Conservation (phyloP, 768 basidiomycete genomes). For the Trametes cubensis region DNA sequence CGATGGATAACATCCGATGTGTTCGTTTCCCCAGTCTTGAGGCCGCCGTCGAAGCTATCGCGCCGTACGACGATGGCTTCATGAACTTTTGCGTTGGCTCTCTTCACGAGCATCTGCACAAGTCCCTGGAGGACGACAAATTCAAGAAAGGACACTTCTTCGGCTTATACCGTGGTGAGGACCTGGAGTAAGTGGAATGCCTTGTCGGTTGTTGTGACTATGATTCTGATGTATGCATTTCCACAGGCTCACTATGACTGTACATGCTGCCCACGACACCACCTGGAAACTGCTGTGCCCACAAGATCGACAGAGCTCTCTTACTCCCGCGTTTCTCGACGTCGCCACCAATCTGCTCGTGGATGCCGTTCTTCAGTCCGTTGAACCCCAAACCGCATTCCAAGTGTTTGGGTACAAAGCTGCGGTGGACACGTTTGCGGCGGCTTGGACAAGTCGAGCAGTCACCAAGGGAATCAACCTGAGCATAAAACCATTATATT, state of each 20-base stretch:
- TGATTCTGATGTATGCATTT: no score
- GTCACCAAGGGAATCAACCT: not conserved
- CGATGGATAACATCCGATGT: slow-evolving; percentile 16
- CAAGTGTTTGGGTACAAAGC: not conserved
- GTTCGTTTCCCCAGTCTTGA: slow-evolving; percentile 7
- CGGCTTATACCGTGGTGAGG: not conserved
- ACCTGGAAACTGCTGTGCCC: not conserved
- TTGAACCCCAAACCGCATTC: not conserved
- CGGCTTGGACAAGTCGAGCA: not conserved
- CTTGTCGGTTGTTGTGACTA: no score
- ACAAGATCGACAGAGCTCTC: not conserved
- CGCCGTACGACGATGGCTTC: slow-evolving; percentile 18
- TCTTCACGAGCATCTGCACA: slow-evolving; percentile 11
- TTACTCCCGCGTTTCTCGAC: not conserved
- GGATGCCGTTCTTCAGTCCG: not conserved
- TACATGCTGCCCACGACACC: not conserved
- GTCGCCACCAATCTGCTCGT: not conserved
- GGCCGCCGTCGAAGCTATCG: slow-evolving; percentile 12
- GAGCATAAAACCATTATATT: not conserved
- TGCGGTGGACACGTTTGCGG: not conserved
- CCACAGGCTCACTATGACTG: not conserved
- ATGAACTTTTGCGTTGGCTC: slow-evolving; percentile 19
- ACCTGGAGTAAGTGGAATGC: not conserved
- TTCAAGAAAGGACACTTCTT: not conserved
- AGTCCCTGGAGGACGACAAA: not conserved